A percentile compares a stretch with the other conserved stretches of the same genome.
These are phyloP conservation scores for Begonia loranthoides DNA, from an alignment of 306 rosid genomes.

Conservation along the genomic window DNA sequence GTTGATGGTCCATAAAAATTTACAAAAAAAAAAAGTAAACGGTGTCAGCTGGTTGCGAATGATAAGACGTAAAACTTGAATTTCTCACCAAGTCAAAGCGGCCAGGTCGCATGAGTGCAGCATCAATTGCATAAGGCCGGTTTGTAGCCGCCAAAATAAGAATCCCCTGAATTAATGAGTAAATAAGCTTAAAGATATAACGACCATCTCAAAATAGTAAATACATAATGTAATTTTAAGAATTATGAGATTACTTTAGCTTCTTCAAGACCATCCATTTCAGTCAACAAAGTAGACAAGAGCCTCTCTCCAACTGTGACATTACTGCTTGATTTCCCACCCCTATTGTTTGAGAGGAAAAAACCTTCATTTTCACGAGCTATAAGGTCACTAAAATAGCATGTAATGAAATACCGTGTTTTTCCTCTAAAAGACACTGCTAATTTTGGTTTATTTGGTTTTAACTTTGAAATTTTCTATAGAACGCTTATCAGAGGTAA, in stretches of 20 bases:
- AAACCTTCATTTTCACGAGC: not conserved
- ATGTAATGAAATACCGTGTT: too few species aligned
- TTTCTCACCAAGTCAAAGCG: constrained; percentile 68
- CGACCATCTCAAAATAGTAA: not conserved
- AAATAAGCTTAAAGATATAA: not conserved
- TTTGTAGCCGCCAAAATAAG: constrained; percentile 95
- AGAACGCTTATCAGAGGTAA: too few species aligned
- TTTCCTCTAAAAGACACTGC: too few species aligned
- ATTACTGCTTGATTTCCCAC: constrained; percentile 62
- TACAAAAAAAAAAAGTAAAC: too few species aligned
- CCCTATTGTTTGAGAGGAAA: constrained; percentile 32
- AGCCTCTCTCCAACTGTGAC: constrained; percentile 70
- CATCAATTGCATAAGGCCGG: constrained; percentile 82
- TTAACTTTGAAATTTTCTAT: too few species aligned
- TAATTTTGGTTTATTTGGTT: too few species aligned
- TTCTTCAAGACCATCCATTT: constrained; percentile 94
- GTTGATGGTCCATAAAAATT: too few species aligned
- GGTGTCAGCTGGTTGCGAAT: too few species aligned
- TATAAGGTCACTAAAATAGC: too few species aligned
- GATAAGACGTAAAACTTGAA: not conserved
- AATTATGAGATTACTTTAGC: constrained; percentile 43
- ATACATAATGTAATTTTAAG: not conserved
- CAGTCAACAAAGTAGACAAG: constrained; percentile 79
- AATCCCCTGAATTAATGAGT: constrained; percentile 44
- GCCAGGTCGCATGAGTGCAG: constrained; percentile 91